Base-by-base conservation (phyloP, 2,329 filamentous ascomycete species). In the Arthrobotrys entomopaga region DNA sequence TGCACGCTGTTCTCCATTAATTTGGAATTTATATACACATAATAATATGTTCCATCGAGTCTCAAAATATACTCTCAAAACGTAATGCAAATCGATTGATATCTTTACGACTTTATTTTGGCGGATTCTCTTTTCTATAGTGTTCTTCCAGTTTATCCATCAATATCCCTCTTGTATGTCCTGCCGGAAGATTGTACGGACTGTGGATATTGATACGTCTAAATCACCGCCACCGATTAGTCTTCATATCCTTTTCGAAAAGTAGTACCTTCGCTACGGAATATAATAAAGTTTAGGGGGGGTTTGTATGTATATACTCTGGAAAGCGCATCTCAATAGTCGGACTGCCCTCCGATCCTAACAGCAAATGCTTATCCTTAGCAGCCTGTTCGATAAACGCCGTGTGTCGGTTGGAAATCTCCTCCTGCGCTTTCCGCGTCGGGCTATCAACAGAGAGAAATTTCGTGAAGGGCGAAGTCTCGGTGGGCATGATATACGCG, bases 81-180 rank as follows among this genome's bases (percentile, higher is more conserved):
- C 52, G 26, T 43, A 38, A 56, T 42, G 26, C 22, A 60, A n/a
- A 38, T 42, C 29, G 16, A 40, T 3, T 10, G 49, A 26, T 20
- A 26, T 29, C 15, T 20, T 15, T 52, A 2, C 10, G 11, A 38
- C 11, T 48, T 20, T 65, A 74, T 74, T 74, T 67, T 50, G 63
- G 56, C 22, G 70, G 70, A n/a, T 74, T 74, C 57, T 74, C 70
- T 56, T 74, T 74, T 40, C 54, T 57, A 58, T 67, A 74, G 48
- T 67, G 63, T 38, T 63, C 70, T 43, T 67, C 70, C 50, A 74
- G 54, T 43, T 74, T 38, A 22, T 74, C 70, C 70, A 74, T 74
- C 70, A 74, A 74, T 48, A 67, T 20, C 11, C 70, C 70, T 48
- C 70, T 63, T 20, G 50, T 38, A 54, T 74, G 63, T 16, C 70